Evolutionary conservation across 1,284 basidiomycete species (phyloP), one percentile per base, ranked within the genome.

Genomic region (Pseudomicrostroma phylloplanum): DNA sequence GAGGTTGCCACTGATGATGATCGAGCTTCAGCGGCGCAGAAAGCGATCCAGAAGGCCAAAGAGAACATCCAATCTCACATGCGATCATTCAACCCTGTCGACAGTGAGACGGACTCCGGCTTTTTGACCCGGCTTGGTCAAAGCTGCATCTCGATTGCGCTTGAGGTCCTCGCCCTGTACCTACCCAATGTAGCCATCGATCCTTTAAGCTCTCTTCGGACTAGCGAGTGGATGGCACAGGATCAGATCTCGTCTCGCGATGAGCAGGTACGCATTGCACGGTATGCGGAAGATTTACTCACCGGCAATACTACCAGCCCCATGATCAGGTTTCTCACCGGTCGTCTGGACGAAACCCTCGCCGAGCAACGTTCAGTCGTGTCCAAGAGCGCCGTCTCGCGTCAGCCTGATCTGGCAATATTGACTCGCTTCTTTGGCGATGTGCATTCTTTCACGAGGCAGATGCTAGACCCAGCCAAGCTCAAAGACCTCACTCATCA

Each of bases 181-280:
- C 83, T 97, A 55, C 92, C 96, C 0, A 86, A 91, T 73, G 82
- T 87, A 3, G 91, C 93, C 1, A 81, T 97, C 59, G 96, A 98
- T 78, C 94, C 94, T 9, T 86, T 88, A 15, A 86, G 87, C 19
- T 84, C 88, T 40, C 84, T 87, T 57, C 83, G 83, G 54, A 85
- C 85, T 42, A 82, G 83, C 0, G 79, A 80, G 6, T 80, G 83
- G 43, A 85, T 88, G 54, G 82, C 84, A 70, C 54, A 60, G 17
- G 58, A 64, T 43, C 63, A 67, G 19, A 77, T 83, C 17, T 71
- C 79, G 0, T 76, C 82, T n/a, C 72, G 90, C 0, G 68, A 77
- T 0, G 80, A 81, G 6, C 86, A 90, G 72, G 78, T 89, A 6
- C 65, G 74, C 0, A 82, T 90, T 2, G 87, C 91, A 67, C 70